These are phyloP conservation scores for Diplosphaera chodatii DNA, from an alignment of 139 green algal species.

Conservation along the genomic window DNA sequence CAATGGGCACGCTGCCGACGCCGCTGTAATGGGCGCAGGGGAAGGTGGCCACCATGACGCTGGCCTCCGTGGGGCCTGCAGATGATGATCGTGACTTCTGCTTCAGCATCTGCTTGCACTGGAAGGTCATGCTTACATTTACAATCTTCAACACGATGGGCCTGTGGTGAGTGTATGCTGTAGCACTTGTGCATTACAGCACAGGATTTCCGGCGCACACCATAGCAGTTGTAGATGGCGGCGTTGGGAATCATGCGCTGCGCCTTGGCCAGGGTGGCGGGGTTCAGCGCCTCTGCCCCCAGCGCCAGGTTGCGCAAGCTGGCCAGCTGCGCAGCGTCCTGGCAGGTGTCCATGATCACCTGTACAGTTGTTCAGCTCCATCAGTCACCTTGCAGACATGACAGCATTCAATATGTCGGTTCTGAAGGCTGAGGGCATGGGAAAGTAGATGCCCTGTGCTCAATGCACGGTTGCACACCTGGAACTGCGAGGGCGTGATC, in stretches of 20 bases:
- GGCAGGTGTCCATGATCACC: slow-evolving; percentile 7
- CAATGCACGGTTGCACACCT: too few species aligned
- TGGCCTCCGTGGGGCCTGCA: slow-evolving; percentile 11
- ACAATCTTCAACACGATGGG: too few species aligned
- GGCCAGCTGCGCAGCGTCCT: neutral
- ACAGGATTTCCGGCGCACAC: too few species aligned
- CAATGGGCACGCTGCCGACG: slow-evolving; percentile 18
- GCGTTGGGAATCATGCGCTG: slow-evolving; percentile 2
- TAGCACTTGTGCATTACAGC: too few species aligned
- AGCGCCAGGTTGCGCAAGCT: neutral
- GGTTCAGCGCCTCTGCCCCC: slow-evolving; percentile 6
- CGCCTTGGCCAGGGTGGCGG: neutral
- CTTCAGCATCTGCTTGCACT: too few species aligned
- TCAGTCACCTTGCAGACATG: too few species aligned
- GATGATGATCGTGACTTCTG: too few species aligned
- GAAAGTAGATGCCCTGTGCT: too few species aligned
- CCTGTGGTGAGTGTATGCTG: too few species aligned
- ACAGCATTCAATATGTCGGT: neutral
- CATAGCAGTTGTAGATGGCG: slow-evolving; percentile 5
- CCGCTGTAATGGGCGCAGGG: neutral
- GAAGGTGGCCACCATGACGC: slow-evolving; percentile 2
- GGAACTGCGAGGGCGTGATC: neutral
- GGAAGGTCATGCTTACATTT: too few species aligned
- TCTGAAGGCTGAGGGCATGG: too few species aligned
- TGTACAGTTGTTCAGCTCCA: neutral